These are phyloP conservation scores for Earliella scabrosa DNA, from an alignment of 1,284 basidiomycete genomes.

Conservation along the genomic window DNA sequence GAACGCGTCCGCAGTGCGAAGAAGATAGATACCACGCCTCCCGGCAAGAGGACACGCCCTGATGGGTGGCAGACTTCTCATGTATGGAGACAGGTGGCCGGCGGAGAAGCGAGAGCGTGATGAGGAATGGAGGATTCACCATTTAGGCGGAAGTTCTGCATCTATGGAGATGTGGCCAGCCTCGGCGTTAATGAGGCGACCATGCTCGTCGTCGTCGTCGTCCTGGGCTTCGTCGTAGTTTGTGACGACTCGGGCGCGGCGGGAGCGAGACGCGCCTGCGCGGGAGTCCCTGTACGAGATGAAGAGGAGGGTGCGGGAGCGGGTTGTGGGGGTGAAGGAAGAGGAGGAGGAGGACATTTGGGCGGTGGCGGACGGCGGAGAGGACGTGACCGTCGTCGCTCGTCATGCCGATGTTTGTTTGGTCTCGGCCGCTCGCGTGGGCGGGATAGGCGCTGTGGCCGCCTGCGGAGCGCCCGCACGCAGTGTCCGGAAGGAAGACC, in stretches of 20 bases:
- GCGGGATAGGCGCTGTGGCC: constrained; percentile 1
- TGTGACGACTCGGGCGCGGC: constrained; percentile 39
- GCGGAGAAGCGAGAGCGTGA: constrained; percentile 6
- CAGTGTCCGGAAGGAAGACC: constrained; percentile 4
- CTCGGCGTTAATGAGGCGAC: constrained; percentile 63
- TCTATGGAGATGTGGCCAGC: constrained; percentile 58
- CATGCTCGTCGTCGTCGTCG: constrained; percentile 68
- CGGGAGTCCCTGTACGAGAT: constrained; percentile 92
- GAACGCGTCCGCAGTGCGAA: neutral
- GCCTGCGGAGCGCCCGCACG: constrained; percentile 16
- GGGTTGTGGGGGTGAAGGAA: constrained; percentile 56
- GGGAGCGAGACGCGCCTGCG: constrained; percentile 53
- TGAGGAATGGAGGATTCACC: constrained; percentile 28
- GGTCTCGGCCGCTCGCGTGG: constrained; percentile 11
- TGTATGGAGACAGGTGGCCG: neutral
- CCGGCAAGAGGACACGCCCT: neutral
- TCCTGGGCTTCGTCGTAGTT: constrained; percentile 45
- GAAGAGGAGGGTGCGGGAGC: constrained; percentile 92
- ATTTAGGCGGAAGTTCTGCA: constrained; percentile 47
- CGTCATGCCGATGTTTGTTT: constrained; percentile 33
- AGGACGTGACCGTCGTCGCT: constrained; percentile 25
- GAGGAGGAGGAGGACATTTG: constrained; percentile 39
- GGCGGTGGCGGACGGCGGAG: constrained; percentile 21
- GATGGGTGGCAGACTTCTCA: neutral
- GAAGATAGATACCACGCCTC: neutral